Conservation (phyloP, 2,329 filamentous ascomycete genomes). For the Fusarium aywerte region DNA sequence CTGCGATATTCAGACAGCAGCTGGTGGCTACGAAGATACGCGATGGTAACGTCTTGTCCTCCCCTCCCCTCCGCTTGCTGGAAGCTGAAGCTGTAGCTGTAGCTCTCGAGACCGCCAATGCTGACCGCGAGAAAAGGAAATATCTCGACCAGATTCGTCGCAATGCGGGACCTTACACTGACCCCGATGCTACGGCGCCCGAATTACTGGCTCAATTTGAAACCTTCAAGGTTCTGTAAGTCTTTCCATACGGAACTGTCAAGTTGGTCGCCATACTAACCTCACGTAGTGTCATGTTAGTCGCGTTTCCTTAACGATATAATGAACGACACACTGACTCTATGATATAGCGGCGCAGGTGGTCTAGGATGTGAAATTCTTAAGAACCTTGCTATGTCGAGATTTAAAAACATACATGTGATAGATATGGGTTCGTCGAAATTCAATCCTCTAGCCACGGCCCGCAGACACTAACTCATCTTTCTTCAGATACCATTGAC, state of each 20-base stretch:
- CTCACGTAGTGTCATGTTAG: constrained; percentile 62
- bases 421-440: constrained; percentile 89
- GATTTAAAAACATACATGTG: constrained; percentile 97
- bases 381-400: constrained; percentile 93
- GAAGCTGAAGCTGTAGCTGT: constrained; percentile 16
- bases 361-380: constrained; percentile 96
- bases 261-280: constrained; percentile 22
- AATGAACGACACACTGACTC: constrained; percentile 29
- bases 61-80: background rate
- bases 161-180: constrained; percentile 82
- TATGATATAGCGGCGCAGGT: constrained; percentile 78
- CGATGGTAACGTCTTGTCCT: constrained; percentile 49
- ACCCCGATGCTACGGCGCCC: constrained; percentile 66
- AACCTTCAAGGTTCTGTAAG: constrained; percentile 79
- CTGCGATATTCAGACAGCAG: constrained; percentile 33
- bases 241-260: constrained; percentile 16
- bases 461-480: constrained; percentile 20
- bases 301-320: constrained; percentile 34
- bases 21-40: constrained; percentile 44
- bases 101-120: constrained; percentile 12
- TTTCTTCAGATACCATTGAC: constrained; percentile 85
- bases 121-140: constrained; percentile 65
- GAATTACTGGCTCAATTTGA: constrained; percentile 69
- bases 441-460: background rate
- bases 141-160: constrained; percentile 85